phyloP scores from a whole-genome alignment of 169 alveolate genomes.

The Miamiensis avidus region DNA sequence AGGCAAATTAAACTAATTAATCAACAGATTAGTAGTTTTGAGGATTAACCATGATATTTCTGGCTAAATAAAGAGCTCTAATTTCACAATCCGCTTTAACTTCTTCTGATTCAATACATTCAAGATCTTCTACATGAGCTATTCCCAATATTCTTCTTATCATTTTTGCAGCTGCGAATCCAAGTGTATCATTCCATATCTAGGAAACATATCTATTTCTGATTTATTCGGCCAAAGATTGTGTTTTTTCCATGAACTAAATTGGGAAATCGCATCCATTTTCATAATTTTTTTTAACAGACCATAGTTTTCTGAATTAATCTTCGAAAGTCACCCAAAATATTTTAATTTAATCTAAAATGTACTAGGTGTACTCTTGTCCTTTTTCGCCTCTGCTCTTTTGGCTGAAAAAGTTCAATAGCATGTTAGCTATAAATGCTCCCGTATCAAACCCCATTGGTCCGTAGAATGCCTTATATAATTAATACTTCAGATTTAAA shows the following conservation, averaged over 20 bases:
- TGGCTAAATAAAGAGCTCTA: conserved; percentile 5
- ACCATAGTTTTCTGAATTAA: conserved; percentile 5
- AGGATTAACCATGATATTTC: conserved; percentile 3
- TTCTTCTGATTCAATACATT: not conserved
- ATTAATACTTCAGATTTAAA: no score
- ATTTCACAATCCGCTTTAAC: conserved; percentile 10
- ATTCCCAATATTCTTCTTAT: conserved; percentile 24
- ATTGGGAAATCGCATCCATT: conserved; percentile 8
- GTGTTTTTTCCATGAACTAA: not conserved
- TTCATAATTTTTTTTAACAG: not conserved
- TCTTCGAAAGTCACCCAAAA: conserved; percentile 4
- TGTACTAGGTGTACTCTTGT: not conserved
- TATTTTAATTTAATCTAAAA: not conserved
- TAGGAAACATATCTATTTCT: not conserved
- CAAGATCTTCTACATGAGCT: conserved; percentile 25
- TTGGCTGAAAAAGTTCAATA: conserved; percentile 6
- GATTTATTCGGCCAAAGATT: not conserved
- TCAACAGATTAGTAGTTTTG: not conserved
- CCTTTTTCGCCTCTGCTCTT: not conserved
- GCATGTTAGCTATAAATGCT: conserved; percentile 13
- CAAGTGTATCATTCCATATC: conserved; percentile 6
- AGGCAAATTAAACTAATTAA: not conserved
- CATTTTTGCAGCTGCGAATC: conserved; percentile 20
- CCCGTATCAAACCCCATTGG: conserved; percentile 26
- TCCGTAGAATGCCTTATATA: conserved; percentile 11